phyloP scores from a whole-genome alignment of 441 rosid genomes.

The Macaranga tanarius region DNA sequence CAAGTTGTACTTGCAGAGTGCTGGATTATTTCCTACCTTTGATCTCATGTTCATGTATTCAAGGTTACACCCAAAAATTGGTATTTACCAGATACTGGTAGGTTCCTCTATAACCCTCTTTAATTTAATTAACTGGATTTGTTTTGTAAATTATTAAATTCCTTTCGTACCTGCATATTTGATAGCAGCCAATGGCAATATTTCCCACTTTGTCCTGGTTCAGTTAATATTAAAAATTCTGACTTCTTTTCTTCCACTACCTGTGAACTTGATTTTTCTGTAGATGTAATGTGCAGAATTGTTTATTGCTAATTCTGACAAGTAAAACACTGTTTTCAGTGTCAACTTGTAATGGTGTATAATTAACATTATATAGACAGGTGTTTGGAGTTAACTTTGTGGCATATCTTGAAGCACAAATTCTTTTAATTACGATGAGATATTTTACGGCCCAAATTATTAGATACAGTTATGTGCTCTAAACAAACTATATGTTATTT shows the following conservation, averaged over 20 bases:
- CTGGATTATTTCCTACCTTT: conserved; percentile 83
- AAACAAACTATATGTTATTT: not conserved
- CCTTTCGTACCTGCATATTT: not conserved
- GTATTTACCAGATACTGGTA: conserved; percentile 72
- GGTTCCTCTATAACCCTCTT: conserved; percentile 17
- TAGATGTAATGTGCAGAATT: not conserved
- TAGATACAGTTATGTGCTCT: not conserved
- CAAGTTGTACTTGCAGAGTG: conserved; percentile 49
- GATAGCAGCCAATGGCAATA: not conserved
- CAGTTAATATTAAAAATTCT: not conserved
- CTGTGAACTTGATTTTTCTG: not conserved
- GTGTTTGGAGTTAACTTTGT: not conserved
- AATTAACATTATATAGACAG: not conserved
- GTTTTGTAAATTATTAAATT: not conserved
- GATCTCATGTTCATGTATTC: conserved; percentile 79
- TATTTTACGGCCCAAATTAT: not conserved
- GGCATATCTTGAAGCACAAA: not conserved
- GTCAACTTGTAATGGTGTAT: not conserved
- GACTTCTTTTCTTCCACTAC: not conserved
- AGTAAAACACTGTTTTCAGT: not conserved
- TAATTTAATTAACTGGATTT: not conserved
- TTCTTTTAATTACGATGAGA: not conserved
- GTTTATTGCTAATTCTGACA: not conserved
- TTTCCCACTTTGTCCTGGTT: not conserved
- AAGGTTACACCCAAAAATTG: conserved; percentile 52